Base-by-base conservation (phyloP, 2,329 filamentous ascomycete species). In the Pestalotiopsis sp. region DNA sequence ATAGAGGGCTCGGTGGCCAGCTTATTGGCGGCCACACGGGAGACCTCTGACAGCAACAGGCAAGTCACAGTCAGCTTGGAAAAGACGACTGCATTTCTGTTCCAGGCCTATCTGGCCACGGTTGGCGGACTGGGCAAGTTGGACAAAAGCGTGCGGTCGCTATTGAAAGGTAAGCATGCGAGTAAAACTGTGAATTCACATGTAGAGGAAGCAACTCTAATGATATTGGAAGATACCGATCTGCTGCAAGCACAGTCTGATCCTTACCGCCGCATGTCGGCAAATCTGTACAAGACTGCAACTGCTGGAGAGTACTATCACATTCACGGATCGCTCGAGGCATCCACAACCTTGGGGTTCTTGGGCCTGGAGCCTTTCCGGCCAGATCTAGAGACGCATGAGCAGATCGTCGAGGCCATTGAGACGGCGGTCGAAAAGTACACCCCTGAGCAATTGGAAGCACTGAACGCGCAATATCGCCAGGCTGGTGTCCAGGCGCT, bases 301-400 rank as follows among this genome's bases (percentile, higher is more conserved):
- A 85, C 83, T n/a, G 80, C 83, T 1, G 88, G 86, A 20, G 85
- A 91, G 75, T 93, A 88, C 74, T 94, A 92, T 75, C 92, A 94
- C 75, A 91, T 93, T 36, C 92, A 93, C 75, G 91, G 92, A 59
- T 93, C 91, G 0, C 80, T 94, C 0, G 91, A 93, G 73, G 91
- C 92, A 2, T 89, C 88, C 7, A 90, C 87, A 11, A 92, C 91
- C 0, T 80, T 93, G 36, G 84, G 87, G 59, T 93, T 93, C 90
- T 86, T 93, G 71, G 91, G 90, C 0, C 80, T 93, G 3, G 86
- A 90, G 64, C 82, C 90, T 0, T 85, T 89, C 68, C 82, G 87
- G 4, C 88, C 90, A 1, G 88, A 90, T 60, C 76, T 93, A 66
- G 87, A 85, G 6, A 84, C 86, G 14, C 89, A 91, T 69, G 80